Conservation (phyloP, 1,284 basidiomycete genomes). For the Peniophora sp. region DNA sequence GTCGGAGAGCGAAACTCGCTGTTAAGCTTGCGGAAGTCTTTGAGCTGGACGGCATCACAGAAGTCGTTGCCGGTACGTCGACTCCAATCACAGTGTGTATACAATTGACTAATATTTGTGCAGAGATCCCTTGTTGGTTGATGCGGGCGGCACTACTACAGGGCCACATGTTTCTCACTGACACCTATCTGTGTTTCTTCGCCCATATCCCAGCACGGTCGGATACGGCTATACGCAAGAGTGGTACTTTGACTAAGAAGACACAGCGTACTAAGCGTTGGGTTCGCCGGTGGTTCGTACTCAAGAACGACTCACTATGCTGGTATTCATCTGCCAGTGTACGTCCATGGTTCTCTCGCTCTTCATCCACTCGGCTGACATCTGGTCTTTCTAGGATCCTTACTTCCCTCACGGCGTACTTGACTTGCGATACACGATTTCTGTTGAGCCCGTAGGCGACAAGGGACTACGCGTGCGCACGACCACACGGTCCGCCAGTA, state of each 20-base stretch:
- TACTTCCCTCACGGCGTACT: conserved; percentile 96
- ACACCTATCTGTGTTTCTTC: conserved; percentile 91
- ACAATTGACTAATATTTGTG: conserved; percentile 4
- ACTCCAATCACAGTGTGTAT: not conserved
- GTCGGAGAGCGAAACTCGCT: conserved; percentile 67
- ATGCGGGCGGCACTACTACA: conserved; percentile 84
- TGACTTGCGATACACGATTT: conserved; percentile 86
- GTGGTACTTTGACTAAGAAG: conserved; percentile 79
- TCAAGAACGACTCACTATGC: conserved; percentile 88
- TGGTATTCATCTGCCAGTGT: conserved; percentile 94
- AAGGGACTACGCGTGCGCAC: conserved; percentile 75
- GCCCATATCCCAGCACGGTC: conserved; percentile 89
- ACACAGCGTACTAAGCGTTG: conserved; percentile 81
- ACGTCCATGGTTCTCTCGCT: conserved; percentile 19
- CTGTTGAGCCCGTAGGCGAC: conserved; percentile 73
- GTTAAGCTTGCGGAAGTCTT: conserved; percentile 84
- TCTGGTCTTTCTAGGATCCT: conserved; percentile 55
- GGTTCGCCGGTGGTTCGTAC: conserved; percentile 89
- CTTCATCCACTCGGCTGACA: not conserved
- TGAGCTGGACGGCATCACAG: conserved; percentile 68
- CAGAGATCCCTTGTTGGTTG: conserved; percentile 86
- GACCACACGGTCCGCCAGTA: conserved; percentile 65
- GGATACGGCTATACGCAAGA: conserved; percentile 68
- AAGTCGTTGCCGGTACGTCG: conserved; percentile 72
- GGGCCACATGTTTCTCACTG: conserved; percentile 94